A percentile compares a stretch with the other conserved stretches of the same genome.
These are phyloP conservation scores for Naganishia antarctica DNA, from an alignment of 768 basidiomycete genomes.

Conservation along the genomic window DNA sequence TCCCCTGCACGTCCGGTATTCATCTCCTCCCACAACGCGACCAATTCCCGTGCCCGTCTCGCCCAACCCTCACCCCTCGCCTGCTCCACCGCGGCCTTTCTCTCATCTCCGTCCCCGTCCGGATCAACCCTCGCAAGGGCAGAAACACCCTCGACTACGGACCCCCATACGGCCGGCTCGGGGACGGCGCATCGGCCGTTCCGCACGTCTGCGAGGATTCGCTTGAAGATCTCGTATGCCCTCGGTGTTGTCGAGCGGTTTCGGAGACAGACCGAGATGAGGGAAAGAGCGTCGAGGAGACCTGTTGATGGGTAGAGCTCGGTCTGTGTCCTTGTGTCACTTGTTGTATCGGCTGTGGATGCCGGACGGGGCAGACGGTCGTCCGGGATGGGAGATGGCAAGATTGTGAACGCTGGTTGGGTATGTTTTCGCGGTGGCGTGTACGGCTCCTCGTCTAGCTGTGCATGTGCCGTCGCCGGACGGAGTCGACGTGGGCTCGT, in stretches of 20 bases:
- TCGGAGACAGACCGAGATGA: slow-evolving; percentile 46
- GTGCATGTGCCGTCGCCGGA: too few species aligned
- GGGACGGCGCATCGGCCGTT: slow-evolving; percentile 30
- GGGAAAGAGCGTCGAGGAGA: slow-evolving; percentile 41
- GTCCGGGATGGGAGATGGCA: slow-evolving; percentile 27
- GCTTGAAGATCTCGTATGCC: slow-evolving; percentile 45
- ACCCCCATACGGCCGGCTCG: slow-evolving; percentile 41
- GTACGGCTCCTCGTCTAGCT: too few species aligned
- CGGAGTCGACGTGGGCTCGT: slow-evolving; percentile 7
- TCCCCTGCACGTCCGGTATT: slow-evolving; percentile 24
- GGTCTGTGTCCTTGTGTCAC: slow-evolving; percentile 32
- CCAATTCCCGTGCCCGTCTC: slow-evolving; percentile 59
- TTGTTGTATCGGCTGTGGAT: slow-evolving; percentile 35
- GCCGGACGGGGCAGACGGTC: slow-evolving; percentile 18
- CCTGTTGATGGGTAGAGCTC: slow-evolving; percentile 41
- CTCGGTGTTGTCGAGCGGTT: slow-evolving; percentile 39
- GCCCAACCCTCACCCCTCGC: slow-evolving; percentile 56
- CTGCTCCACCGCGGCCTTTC: slow-evolving; percentile 52
- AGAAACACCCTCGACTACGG: slow-evolving; percentile 38
- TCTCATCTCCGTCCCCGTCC: slow-evolving; percentile 47
- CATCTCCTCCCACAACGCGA: slow-evolving; percentile 35
- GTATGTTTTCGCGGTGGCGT: too few species aligned
- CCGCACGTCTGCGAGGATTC: slow-evolving; percentile 35
- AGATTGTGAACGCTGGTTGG: slow-evolving; percentile 24
- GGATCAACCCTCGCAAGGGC: too few species aligned